Base-by-base conservation (phyloP, 139 green algal species). In the Gonium pectorale region DNA sequence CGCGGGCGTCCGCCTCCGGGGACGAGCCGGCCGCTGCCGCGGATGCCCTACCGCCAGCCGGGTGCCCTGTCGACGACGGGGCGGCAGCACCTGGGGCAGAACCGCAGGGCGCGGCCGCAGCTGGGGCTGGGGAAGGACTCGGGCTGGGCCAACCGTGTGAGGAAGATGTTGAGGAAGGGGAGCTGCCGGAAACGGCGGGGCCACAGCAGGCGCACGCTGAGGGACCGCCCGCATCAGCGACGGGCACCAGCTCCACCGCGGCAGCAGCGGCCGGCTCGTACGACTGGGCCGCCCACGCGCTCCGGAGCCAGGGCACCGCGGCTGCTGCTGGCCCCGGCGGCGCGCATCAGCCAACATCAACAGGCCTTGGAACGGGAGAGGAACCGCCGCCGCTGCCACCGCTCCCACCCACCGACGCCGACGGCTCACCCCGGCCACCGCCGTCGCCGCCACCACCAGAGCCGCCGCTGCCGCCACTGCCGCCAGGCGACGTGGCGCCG, bases 151-250 rank as follows among this genome's bases (percentile, higher is more conserved):
- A n/a, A n/a, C n/a, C n/a, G n/a, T n/a, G n/a, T 2, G 81, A 40
- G 27, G 81, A 59, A 35, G 82, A 87, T 9, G 60, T 81, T 69
- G 81, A 87, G 69, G 81, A 87, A 24, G 81, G 69, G 35, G 69
- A 81, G 56, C 35, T 81, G 54, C 56, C 41, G 27, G 56, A 81
- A n/a, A 69, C 52, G 2, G 40, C 54, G 31, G 41, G 37, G 21
- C 67, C 46, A 54, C 46, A 15, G 46, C 15, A 15, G n/a, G n/a
- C 66, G n/a, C n/a, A n/a, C n/a, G n/a, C n/a, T n/a, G n/a, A n/a
- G n/a, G n/a, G 46, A 49, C 19, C 64, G 37, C 3, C 19, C 17
- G 68, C 15, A 3, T 35, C 44, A 26, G 68, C 68, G 44, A 31
- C 68, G 27, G 44, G 33, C 43, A 27, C 46, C 27, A n/a, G 8